Conservation (phyloP, 768 basidiomycete species). For the Boletus subparvulus region DNA sequence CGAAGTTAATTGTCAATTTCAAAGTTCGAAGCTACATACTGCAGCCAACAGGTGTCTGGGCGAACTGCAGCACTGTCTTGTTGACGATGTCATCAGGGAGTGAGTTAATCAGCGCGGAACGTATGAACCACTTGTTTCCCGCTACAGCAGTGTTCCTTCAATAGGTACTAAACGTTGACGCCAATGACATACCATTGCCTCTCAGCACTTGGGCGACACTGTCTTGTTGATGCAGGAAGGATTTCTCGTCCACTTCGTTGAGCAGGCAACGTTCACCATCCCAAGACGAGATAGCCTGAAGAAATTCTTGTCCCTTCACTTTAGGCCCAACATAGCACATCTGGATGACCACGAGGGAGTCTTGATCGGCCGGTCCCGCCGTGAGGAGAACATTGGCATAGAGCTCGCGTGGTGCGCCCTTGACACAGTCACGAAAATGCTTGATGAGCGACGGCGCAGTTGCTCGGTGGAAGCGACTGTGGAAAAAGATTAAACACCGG, state of each 20-base stretch:
- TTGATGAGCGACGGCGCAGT: conserved; percentile 86
- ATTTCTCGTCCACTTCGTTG: conserved; percentile 90
- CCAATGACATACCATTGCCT: conserved; percentile 60
- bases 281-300: conserved; percentile 86
- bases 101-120: conserved; percentile 78
- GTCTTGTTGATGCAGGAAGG: conserved; percentile 86
- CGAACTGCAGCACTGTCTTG: conserved; percentile 77
- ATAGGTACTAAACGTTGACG: not conserved
- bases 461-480: conserved; percentile 81
- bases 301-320: conserved; percentile 71
- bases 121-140: conserved; percentile 89
- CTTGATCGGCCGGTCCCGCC: conserved; percentile 80
- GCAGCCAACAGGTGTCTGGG: conserved; percentile 85
- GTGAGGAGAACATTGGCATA: conserved; percentile 91
- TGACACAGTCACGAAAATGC: conserved; percentile 92
- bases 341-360: conserved; percentile 87
- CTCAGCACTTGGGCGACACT: conserved; percentile 88
- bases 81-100: conserved; percentile 86
- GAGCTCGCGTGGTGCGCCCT: conserved; percentile 80
- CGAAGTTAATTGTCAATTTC: not conserved
- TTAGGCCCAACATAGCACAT: conserved; percentile 84
- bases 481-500: conserved; percentile 8
- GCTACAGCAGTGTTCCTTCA: conserved; percentile 39
- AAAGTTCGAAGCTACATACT: conserved; percentile 52
- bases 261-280: conserved; percentile 82